These are phyloP conservation scores for Neurospora sp. DNA, from an alignment of 495 filamentous ascomycete genomes.

Conservation along the genomic window DNA sequence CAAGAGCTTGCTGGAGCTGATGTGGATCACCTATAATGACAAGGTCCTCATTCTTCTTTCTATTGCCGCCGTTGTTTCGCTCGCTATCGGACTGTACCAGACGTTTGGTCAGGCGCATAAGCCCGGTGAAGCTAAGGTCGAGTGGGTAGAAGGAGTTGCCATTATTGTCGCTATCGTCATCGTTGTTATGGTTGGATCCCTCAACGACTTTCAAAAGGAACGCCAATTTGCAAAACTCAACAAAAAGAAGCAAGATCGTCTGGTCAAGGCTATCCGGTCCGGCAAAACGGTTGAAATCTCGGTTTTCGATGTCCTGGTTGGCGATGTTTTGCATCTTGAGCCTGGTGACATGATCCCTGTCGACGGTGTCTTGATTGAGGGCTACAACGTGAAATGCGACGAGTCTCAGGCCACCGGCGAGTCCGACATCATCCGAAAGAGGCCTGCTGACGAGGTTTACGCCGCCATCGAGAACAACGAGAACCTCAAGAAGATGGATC, in stretches of 20 bases:
- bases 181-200: constrained; percentile 62
- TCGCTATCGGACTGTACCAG: constrained; percentile 66
- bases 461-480: constrained; percentile 67
- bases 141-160: constrained; percentile 75
- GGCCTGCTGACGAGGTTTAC: constrained; percentile 65
- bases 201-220: constrained; percentile 74
- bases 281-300: constrained; percentile 64
- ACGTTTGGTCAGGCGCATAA: constrained; percentile 37
- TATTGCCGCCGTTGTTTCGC: constrained; percentile 59
- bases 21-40: constrained; percentile 84
- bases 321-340: constrained; percentile 63
- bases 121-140: constrained; percentile 38
- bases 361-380: constrained; percentile 61
- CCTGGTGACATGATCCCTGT: constrained; percentile 69
- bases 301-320: constrained; percentile 60
- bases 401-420: constrained; percentile 80
- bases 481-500: constrained; percentile 73
- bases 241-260: constrained; percentile 67
- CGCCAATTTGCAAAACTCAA: constrained; percentile 72
- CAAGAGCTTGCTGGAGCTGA: constrained; percentile 58
- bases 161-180: constrained; percentile 69
- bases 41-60: constrained; percentile 71
- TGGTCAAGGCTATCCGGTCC: constrained; percentile 67
- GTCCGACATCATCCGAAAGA: constrained; percentile 70
- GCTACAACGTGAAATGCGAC: constrained; percentile 69